A percentile compares a stretch with the other conserved stretches of the same genome.
These are phyloP conservation scores for Rhizopogon vinicolor DNA, from an alignment of 768 basidiomycete genomes.

Conservation along the genomic window DNA sequence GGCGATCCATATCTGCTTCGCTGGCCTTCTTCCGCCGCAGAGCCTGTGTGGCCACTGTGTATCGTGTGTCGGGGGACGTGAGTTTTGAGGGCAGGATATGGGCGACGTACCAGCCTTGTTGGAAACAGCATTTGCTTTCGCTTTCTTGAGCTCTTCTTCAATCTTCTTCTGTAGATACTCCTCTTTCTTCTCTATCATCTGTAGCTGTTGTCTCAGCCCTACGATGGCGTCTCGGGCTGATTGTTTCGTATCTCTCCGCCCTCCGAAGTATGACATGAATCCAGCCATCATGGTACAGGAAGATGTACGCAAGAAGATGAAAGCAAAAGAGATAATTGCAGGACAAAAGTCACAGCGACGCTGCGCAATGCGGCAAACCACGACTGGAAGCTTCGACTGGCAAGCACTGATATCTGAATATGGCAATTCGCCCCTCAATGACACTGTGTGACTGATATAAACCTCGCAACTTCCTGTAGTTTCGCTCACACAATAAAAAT, in stretches of 20 bases:
- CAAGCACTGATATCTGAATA: conserved; percentile 16
- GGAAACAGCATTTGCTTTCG: conserved; percentile 85
- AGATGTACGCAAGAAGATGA: not conserved
- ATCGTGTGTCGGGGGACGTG: conserved; percentile 3
- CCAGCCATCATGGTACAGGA: conserved; percentile 57
- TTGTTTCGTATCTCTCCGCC: conserved; percentile 77
- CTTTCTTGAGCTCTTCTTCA: conserved; percentile 90
- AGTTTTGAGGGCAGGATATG: not conserved
- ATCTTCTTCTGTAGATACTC: conserved; percentile 95
- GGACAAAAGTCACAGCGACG: not conserved
- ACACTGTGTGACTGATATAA: too few species aligned
- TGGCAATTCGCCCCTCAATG: conserved; percentile 16
- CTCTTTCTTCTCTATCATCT: conserved; percentile 99
- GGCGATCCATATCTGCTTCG: conserved; percentile 81
- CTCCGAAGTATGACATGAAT: conserved; percentile 87
- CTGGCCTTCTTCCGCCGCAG: conserved; percentile 90
- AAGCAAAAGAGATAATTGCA: not conserved
- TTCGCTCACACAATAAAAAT: not conserved
- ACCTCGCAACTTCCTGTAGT: not conserved
- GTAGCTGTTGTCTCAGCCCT: conserved; percentile 84
- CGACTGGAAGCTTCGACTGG: not conserved
- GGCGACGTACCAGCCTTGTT: conserved; percentile 84
- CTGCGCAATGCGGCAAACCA: conserved; percentile 7
- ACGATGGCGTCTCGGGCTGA: conserved; percentile 92
- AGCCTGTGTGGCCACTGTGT: conserved; percentile 79